phyloP scores from a whole-genome alignment of 1,284 basidiomycete genomes.

The Sutorius eximius region DNA sequence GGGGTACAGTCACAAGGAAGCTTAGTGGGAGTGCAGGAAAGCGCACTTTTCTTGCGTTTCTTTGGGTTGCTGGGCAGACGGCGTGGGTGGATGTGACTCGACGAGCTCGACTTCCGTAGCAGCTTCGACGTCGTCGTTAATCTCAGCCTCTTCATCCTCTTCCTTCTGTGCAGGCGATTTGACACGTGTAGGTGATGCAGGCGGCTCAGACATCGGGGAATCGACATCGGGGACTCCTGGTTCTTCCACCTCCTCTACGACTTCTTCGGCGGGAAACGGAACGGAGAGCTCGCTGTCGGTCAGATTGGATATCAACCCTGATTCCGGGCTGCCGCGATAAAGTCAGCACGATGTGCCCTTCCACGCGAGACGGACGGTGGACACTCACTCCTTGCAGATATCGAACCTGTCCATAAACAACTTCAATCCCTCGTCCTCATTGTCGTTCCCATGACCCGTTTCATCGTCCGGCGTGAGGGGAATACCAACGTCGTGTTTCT shows the following conservation, averaged over 20 bases:
- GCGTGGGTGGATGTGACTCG: constrained; percentile 14
- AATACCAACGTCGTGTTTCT: constrained; percentile 45
- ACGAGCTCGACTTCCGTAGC: constrained; percentile 14
- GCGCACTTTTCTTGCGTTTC: constrained; percentile 6
- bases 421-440: constrained; percentile 45
- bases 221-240: constrained; percentile 23
- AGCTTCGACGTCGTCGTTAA: constrained; percentile 14
- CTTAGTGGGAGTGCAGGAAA: too few relatives aligned
- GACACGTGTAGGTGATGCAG: constrained; percentile 24
- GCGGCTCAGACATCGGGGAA: constrained; percentile 37
- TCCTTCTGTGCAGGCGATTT: constrained; percentile 28
- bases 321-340: constrained; percentile 36
- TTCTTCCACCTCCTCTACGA: constrained; percentile 9
- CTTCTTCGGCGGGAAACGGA: constrained; percentile 15
- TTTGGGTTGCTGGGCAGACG: constrained; percentile 12
- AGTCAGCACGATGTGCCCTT: constrained; percentile 8
- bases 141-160: constrained; percentile 28
- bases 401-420: constrained; percentile 56
- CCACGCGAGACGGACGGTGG: background rate
- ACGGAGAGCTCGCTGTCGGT: constrained; percentile 31
- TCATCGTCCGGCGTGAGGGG: constrained; percentile 41
- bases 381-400: constrained; percentile 43
- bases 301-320: constrained; percentile 38
- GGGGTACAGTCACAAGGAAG: too few relatives aligned
- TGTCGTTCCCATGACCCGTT: constrained; percentile 16